Conservation (phyloP, 192 early-diverging fungal genomes). For the Rhizoclosmatium sp. region DNA sequence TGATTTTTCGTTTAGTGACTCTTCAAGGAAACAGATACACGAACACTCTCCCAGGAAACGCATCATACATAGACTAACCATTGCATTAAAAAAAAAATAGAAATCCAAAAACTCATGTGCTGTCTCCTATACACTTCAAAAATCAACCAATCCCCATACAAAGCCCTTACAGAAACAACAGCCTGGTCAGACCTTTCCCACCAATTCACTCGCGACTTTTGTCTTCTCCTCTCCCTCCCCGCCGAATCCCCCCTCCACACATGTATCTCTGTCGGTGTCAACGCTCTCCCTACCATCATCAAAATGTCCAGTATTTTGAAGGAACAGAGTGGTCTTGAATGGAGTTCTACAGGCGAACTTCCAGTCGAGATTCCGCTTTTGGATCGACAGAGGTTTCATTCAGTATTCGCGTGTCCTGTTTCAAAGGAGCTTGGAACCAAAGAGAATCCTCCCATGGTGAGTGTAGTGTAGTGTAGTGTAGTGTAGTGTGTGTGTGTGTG, state of each 20-base stretch:
- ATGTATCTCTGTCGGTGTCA: constrained; percentile 74
- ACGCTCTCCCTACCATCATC: constrained; percentile 88
- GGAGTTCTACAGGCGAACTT: constrained; percentile 91
- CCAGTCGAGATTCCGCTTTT: constrained; percentile 91
- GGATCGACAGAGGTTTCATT: constrained; percentile 88
- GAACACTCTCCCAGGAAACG: too few relatives aligned
- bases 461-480: background rate
- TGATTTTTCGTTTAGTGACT: too few relatives aligned
- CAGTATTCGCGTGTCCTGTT: constrained; percentile 96
- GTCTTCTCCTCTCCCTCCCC: constrained; percentile 73
- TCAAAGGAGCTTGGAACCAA: constrained; percentile 92
- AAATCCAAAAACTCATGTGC: constrained; percentile 65
- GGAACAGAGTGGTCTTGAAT: constrained; percentile 80
- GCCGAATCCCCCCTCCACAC: constrained; percentile 78
- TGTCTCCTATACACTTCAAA: constrained; percentile 54
- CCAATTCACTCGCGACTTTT: constrained; percentile 82
- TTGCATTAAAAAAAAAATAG: constrained; percentile 32
- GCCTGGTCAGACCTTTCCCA: constrained; percentile 65
- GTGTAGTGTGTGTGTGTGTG: background rate
- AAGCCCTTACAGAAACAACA: constrained; percentile 64
- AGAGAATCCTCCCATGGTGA: constrained; percentile 92
- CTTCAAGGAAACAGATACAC: background rate
- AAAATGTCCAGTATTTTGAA: constrained; percentile 92
- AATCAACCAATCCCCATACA: constrained; percentile 62
- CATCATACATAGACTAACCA: background rate